Percentiles rank a stretch among this genome's conserved stretches.
These are phyloP conservation scores for Obelidium mucronatum DNA, from an alignment of 192 early-diverging fungal species.

Conservation along the genomic window DNA sequence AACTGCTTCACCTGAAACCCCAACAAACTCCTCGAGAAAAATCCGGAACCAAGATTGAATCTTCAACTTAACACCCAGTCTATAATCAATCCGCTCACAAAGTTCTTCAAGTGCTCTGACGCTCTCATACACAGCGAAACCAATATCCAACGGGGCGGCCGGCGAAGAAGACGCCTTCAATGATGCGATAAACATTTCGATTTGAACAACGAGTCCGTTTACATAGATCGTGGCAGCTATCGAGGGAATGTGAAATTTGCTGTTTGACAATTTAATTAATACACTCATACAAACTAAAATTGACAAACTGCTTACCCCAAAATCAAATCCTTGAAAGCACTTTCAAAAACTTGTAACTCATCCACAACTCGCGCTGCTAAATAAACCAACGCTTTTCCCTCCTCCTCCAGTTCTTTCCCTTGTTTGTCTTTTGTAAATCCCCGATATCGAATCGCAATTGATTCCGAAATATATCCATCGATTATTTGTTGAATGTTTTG, in stretches of 20 bases:
- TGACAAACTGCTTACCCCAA: conserved; percentile 10
- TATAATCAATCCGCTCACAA: conserved; percentile 47
- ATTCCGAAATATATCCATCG: conserved; percentile 21
- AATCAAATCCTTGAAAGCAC: conserved; percentile 34
- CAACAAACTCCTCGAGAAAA: conserved; percentile 47
- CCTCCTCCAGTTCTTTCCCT: background rate
- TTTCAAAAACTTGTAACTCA: conserved; percentile 39
- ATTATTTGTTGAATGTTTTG: background rate
- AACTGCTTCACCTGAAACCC: conserved; percentile 35
- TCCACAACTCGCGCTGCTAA: conserved; percentile 17
- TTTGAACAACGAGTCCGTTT: conserved; percentile 24
- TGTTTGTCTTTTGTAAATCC: conserved; percentile 39
- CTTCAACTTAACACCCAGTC: conserved; percentile 31
- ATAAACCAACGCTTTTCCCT: conserved; percentile 19
- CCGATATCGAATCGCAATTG: conserved; percentile 37
- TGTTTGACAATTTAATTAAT: background rate
- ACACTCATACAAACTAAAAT: conserved; percentile 6
- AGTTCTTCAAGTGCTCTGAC: conserved; percentile 36
- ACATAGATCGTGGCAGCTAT: conserved; percentile 47
- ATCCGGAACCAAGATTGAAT: conserved; percentile 48
- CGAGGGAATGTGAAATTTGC: conserved; percentile 49
- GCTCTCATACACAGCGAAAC: conserved; percentile 49
- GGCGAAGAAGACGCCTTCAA: background rate
- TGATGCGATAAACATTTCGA: conserved; percentile 31
- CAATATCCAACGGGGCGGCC: conserved; percentile 29